Evolutionary conservation across 768 basidiomycete species (phyloP).

Genomic region (Podaxis sp.): DNA sequence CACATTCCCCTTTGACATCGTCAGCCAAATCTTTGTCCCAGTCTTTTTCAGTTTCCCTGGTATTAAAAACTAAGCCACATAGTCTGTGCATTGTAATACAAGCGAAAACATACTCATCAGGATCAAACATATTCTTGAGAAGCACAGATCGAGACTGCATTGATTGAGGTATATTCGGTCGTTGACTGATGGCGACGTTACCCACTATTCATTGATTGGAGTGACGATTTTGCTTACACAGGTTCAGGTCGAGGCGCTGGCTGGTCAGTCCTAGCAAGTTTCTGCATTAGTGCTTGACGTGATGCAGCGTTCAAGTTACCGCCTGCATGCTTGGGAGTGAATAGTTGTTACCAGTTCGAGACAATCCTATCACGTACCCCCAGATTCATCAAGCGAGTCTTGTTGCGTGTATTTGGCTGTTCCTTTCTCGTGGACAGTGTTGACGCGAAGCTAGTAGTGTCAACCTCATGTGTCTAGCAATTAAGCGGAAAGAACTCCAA

Average conservation of each 20-base stretch:
- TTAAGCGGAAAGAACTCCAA: conserved; percentile 19
- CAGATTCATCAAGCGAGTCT: conserved; percentile 85
- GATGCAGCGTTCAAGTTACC: conserved; percentile 98
- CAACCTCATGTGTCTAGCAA: not conserved
- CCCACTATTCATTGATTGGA: not conserved
- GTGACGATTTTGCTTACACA: conserved; percentile 46
- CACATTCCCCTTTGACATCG: conserved; percentile 94
- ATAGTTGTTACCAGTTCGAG: not conserved
- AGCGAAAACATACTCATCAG: conserved; percentile 76
- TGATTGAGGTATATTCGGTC: conserved; percentile 77
- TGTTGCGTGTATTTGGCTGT: conserved; percentile 71
- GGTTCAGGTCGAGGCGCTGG: conserved; percentile 56
- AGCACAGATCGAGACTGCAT: conserved; percentile 91
- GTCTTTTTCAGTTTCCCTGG: conserved; percentile 89
- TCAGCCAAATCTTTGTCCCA: conserved; percentile 97
- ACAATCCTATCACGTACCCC: conserved; percentile 51
- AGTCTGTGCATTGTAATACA: not conserved
- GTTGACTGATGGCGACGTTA: conserved; percentile 45
- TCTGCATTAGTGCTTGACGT: conserved; percentile 99
- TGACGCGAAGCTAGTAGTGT: conserved; percentile 70
- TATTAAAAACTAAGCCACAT: conserved; percentile 12
- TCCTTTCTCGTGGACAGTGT: conserved; percentile 92
- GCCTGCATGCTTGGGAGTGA: conserved; percentile 46
- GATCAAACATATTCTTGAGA: conserved; percentile 94
- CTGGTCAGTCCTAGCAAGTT: conserved; percentile 94